Conservation (phyloP, 2,329 filamentous ascomycete genomes). For the Cercospora zeae-maydis region DNA sequence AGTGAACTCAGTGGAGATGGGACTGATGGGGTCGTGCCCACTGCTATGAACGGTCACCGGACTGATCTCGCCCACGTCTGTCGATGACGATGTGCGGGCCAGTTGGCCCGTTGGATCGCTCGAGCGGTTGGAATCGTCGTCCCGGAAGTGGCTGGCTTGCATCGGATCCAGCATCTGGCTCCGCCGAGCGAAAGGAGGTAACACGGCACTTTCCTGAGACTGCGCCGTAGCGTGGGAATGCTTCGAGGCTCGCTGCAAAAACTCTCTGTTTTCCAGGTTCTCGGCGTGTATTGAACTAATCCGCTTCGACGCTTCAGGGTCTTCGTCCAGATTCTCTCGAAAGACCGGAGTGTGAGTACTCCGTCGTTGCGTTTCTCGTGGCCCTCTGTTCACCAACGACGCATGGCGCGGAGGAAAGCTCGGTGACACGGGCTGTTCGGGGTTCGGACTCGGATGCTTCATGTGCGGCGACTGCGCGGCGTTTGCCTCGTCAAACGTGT, state of each 20-base stretch:
- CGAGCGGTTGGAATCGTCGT: constrained; percentile 28
- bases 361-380: constrained; percentile 20
- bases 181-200: constrained; percentile 37
- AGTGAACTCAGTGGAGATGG: constrained; percentile 17
- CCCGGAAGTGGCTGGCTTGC: constrained; percentile 28
- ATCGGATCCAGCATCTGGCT: constrained; percentile 34
- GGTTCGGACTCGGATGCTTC: constrained; percentile 4
- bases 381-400: constrained; percentile 20
- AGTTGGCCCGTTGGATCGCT: constrained; percentile 27
- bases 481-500: constrained; percentile 24
- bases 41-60: constrained; percentile 25
- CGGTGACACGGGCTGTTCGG: constrained; percentile 11
- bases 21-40: constrained; percentile 12
- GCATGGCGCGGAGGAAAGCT: constrained; percentile 21
- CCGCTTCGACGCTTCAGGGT: constrained; percentile 40
- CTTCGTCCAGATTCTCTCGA: constrained; percentile 59
- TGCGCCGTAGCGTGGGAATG: constrained; percentile 26
- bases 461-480: not conserved
- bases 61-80: constrained; percentile 25
- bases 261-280: constrained; percentile 47
- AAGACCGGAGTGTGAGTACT: constrained; percentile 57
- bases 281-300: constrained; percentile 47
- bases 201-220: constrained; percentile 31
- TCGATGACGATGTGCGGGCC: constrained; percentile 19
- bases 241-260: constrained; percentile 45